Base-by-base conservation (phyloP, 192 early-diverging fungal genomes). In the Kickxella alabastrina region DNA sequence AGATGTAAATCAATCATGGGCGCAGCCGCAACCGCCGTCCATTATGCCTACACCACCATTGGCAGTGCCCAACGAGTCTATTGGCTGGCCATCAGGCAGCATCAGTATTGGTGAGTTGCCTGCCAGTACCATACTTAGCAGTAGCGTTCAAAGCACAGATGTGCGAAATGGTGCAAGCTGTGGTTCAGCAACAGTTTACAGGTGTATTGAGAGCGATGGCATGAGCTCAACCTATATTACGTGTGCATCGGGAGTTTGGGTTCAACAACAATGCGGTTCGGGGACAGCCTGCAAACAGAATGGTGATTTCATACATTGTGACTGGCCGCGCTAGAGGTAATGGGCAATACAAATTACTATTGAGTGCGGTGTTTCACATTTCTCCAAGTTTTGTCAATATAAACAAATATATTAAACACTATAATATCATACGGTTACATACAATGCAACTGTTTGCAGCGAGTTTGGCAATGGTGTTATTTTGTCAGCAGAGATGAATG, bases 251-350 rank as follows among this genome's bases (percentile, higher is more conserved):
- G 69, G 69, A 10, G 21, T 51, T 10, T 73, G 69, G 69, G 40
- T 73, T 8, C 49, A 51, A 14, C 69, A 65, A 24, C 57, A 62
- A 15, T 73, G 69, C 27, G 57, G 57, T 17, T 10, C 62, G 7
- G 69, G 69, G 6, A 73, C 69, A 2, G 50, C 62, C 4, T 73
- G 69, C 41, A 44, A 61, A 0, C 69, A 73, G 21, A 65, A 57
- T 28, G 58, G 58, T 17, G 46, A 65, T 19, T 52, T 44, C 27
- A 62, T 73, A 19, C 57, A 61, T 14, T 73, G 69, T 26, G 69
- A 65, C 43, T 73, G 54, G 49, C 58, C 62, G 6, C 56, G 52
- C 39, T 73, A 12, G 12, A 32, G 12, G 6, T 8, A 32, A 32
- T 32, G n/a, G n/a, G n/a, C n/a, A 59, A 53, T 12, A 40, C 35